Conservation (phyloP, 2,329 filamentous ascomycete species). For the Raffaelea albimanens region DNA sequence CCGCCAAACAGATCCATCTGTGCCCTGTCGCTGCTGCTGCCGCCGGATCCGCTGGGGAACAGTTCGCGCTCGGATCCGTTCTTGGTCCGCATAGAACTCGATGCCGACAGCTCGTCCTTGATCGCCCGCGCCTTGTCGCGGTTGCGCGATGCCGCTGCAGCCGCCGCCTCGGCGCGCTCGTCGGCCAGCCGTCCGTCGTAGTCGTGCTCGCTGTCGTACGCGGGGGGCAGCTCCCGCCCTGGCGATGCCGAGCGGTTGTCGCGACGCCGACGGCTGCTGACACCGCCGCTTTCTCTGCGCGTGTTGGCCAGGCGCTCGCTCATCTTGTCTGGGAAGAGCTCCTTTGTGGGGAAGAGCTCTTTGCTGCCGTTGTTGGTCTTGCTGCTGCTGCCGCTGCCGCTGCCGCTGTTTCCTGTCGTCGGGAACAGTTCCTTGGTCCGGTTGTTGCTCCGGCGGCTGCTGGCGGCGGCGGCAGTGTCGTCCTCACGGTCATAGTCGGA, state of each 20-base stretch:
- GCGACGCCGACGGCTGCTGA: neutral
- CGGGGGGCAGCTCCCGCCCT: constrained; percentile 23
- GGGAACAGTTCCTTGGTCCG: constrained; percentile 34
- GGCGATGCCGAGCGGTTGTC: constrained; percentile 44
- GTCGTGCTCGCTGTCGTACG: constrained; percentile 13
- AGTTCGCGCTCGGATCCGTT: constrained; percentile 31
- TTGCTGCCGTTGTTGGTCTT: neutral
- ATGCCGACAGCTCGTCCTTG: constrained; percentile 30
- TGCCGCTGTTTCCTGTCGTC: too few species aligned
- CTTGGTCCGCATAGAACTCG: constrained; percentile 35
- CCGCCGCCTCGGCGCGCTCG: constrained; percentile 10
- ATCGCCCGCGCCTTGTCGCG: constrained; percentile 34
- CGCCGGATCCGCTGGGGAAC: constrained; percentile 33
- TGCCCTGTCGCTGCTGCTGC: constrained; percentile 20
- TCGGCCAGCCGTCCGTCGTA: constrained; percentile 18
- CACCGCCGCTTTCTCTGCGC: neutral
- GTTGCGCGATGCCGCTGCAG: constrained; percentile 23
- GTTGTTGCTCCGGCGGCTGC: constrained; percentile 23
- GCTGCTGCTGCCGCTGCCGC: neutral
- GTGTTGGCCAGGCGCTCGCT: neutral
- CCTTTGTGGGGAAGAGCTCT: neutral
- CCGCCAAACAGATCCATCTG: constrained; percentile 24
- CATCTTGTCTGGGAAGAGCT: constrained; percentile 6
- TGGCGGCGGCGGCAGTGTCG: too few species aligned
- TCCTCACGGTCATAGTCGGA: too few species aligned